A percentile compares a stretch with the other conserved stretches of the same genome.
phyloP scores from a whole-genome alignment of 2,329 filamentous ascomycete species.

The Eutypella sp. region DNA sequence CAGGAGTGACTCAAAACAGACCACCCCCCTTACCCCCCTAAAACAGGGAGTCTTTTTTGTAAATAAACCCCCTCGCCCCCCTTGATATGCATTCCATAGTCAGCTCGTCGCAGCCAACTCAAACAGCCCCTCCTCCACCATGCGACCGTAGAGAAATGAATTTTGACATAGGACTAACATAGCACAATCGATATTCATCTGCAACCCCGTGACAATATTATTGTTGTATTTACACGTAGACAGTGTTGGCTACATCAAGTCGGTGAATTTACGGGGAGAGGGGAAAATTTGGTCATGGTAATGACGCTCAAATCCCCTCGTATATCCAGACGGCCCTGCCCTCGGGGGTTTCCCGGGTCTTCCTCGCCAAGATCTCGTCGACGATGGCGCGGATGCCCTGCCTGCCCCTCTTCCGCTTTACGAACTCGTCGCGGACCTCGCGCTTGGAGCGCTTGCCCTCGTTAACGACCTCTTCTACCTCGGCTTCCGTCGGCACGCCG shows the following conservation, averaged over 20 bases:
- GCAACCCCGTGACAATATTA: neutral
- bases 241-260: neutral
- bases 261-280: constrained; percentile 13
- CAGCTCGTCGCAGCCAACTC: too few relatives aligned
- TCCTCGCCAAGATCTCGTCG: constrained; percentile 61
- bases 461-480: constrained; percentile 45
- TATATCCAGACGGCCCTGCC: constrained; percentile 38
- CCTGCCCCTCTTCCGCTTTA: constrained; percentile 55
- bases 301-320: constrained; percentile 4
- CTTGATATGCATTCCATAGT: too few relatives aligned
- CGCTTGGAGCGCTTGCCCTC: constrained; percentile 37
- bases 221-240: constrained; percentile 4
- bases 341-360: constrained; percentile 44
- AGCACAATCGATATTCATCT: too few relatives aligned
- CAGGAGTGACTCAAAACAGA: neutral
- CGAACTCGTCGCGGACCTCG: constrained; percentile 60
- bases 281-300: neutral
- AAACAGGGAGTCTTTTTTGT: too few relatives aligned
- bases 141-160: too few relatives aligned
- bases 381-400: constrained; percentile 67
- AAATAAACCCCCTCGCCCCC: too few relatives aligned
- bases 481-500: constrained; percentile 67
- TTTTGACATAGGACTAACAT: too few relatives aligned
- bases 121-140: too few relatives aligned
- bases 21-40: too few relatives aligned